Evolutionary conservation across 345 rosid genomes (phyloP), one percentile per base, ranked within the genome.

Genomic region (Eucalyptus cloeziana): DNA sequence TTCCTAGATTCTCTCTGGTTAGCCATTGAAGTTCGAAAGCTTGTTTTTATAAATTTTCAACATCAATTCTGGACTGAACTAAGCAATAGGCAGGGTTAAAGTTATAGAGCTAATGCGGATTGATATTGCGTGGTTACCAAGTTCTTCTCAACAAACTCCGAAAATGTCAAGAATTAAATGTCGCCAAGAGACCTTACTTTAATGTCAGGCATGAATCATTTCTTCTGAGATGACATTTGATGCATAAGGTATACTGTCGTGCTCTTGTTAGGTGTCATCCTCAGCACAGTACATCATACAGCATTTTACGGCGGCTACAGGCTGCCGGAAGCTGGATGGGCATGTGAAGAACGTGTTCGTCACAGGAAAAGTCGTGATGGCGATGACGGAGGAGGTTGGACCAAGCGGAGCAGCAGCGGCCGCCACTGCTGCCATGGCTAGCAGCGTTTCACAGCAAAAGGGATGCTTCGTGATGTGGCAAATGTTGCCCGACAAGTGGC

Each of bases 381-480:
- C 93, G 30, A 96, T 94, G 97, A 94, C 90, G 86, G 96, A 94
- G 76, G 99, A 98, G 51, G 85, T 93, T 5, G 94, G 93, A 85
- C 92, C 92, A 8, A 76, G 85, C 17, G 89, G 93, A 89, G 60
- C 92, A 4, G 91, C 90, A 25, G 88, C 92, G 7, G 93, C 88
- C n/a, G 89, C 90, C 47, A 52, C 92, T 58, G 89, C 86, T 30
- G 86, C 67, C 37, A 58, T 86, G 94, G 58, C 89, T 5, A 76
- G 85, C 85, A 76, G 85, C 27, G 47, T 90, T 17, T 90, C 95
- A 5, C 94, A 95, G 62, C 93, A 95, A 54, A 98, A 95, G 54
- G 99, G 99, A 30, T 97, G 99, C 89, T 98, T 98, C 40, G 99
- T 98, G 16, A 97, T 97, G 96, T 98, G 99, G 99, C 99, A 97